phyloP scores from a whole-genome alignment of 305 asterid species.

The Fraxinus latifolia region DNA sequence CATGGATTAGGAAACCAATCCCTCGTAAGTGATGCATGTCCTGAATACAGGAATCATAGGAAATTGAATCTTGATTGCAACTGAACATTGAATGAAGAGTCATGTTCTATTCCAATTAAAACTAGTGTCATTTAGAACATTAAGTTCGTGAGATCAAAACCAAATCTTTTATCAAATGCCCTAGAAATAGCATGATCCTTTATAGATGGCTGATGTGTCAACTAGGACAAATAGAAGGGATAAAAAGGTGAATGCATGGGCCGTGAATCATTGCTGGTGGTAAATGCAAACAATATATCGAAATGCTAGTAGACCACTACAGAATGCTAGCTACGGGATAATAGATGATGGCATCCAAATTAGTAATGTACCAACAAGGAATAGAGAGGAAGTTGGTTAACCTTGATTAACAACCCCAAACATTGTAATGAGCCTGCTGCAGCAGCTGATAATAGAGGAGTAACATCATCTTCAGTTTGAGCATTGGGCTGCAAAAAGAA shows the following conservation, averaged over 20 bases:
- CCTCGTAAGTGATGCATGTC: neutral
- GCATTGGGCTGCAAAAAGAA: constrained; percentile 69
- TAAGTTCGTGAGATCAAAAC: neutral
- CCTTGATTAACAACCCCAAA: constrained; percentile 72
- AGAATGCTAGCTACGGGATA: neutral
- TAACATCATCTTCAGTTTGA: constrained; percentile 76
- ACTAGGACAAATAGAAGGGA: neutral
- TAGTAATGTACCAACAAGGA: neutral
- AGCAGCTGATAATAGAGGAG: constrained; percentile 81
- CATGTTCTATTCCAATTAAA: neutral
- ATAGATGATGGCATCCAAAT: neutral
- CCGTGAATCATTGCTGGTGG: neutral
- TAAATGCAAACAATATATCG: neutral
- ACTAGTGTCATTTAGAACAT: neutral
- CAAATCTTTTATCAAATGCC: neutral
- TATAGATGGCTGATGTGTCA: neutral
- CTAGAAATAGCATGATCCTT: neutral
- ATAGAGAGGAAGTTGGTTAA: constrained; percentile 20
- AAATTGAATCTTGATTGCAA: neutral
- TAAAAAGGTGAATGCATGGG: neutral
- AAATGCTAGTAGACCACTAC: neutral
- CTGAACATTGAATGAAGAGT: neutral
- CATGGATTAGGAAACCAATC: neutral
- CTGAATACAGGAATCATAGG: neutral
- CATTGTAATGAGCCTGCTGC: constrained; percentile 90